These are phyloP conservation scores for Debaryomycetaceae sp. DNA, from an alignment of 1,139 yeast genomes.

Conservation along the genomic window DNA sequence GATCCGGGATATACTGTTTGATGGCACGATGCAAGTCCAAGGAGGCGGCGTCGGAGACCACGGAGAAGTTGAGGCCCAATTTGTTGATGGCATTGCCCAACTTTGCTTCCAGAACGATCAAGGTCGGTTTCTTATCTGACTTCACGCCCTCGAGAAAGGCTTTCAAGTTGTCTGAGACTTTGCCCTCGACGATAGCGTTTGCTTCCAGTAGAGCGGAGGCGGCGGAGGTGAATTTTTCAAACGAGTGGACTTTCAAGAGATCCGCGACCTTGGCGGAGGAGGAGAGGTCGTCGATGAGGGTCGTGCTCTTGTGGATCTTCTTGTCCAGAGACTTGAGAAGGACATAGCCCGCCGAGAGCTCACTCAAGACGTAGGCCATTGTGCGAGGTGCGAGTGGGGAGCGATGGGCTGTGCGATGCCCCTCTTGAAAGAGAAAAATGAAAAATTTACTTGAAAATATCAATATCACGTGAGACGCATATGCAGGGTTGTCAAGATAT, in stretches of 20 bases:
- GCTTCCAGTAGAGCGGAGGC: slow-evolving; percentile 96
- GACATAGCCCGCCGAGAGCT: slow-evolving; percentile 98
- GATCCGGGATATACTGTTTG: slow-evolving; percentile 85
- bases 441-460: slow-evolving; percentile 2
- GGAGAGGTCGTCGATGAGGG: slow-evolving; percentile 67
- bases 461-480: slow-evolving; percentile 1
- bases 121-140: slow-evolving; percentile 80
- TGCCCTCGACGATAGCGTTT: slow-evolving; percentile 84
- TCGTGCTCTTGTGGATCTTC: slow-evolving; percentile 81
- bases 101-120: slow-evolving; percentile 90
- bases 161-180: slow-evolving; percentile 77
- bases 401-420: no score
- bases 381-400: slow-evolving; percentile 1
- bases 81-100: slow-evolving; percentile 94
- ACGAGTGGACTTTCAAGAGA: slow-evolving; percentile 85
- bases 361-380: slow-evolving; percentile 94
- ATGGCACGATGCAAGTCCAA: slow-evolving; percentile 92
- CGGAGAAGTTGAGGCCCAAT: slow-evolving; percentile 76
- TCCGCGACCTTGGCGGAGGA: slow-evolving; percentile 71
- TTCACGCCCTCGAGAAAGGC: slow-evolving; percentile 69
- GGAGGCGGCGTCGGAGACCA: slow-evolving; percentile 90
- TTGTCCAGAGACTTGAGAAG: slow-evolving; percentile 94
- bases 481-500: slow-evolving; percentile 1
- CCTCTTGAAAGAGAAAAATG: no score
- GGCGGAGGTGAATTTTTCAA: slow-evolving; percentile 89